These are phyloP conservation scores for Agapanthus africanus DNA, from an alignment of 106 monocot genomes.

Conservation along the genomic window DNA sequence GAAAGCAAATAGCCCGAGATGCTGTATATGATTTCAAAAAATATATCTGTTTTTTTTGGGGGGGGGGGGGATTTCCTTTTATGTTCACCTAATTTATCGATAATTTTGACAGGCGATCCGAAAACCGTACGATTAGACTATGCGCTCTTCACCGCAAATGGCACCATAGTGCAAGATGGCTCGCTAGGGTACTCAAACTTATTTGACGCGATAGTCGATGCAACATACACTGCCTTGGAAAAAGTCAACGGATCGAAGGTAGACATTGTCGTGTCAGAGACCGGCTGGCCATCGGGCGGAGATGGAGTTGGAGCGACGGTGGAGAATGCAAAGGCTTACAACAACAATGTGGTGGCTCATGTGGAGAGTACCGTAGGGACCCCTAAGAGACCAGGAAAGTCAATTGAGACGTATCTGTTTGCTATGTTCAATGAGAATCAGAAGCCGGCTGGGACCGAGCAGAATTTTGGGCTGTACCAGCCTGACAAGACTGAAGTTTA, in stretches of 20 bases:
- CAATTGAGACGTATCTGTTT: conserved; percentile 15
- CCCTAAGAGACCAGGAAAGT: conserved; percentile 9
- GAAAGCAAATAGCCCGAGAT: no score
- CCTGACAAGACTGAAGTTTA: conserved; percentile 23
- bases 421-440: conserved; percentile 17
- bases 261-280: conserved; percentile 12
- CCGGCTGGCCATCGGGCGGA: conserved; percentile 17
- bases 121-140: conserved; percentile 7
- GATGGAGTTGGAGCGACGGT: conserved; percentile 9
- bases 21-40: no score
- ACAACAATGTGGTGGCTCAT: conserved; percentile 14
- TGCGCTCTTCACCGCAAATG: conserved; percentile 4
- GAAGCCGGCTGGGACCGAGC: conserved; percentile 10
- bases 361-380: conserved; percentile 1
- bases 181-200: conserved; percentile 12
- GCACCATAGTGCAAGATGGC: conserved; percentile 10
- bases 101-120: background rate
- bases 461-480: conserved; percentile 16
- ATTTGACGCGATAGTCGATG: conserved; percentile 20
- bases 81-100: no score
- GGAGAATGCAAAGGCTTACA: conserved; percentile 13
- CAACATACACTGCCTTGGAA: conserved; percentile 1
- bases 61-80: no score
- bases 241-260: background rate
- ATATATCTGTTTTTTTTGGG: no score